A percentile compares a stretch with the other conserved stretches of the same genome.
Evolutionary conservation across 495 filamentous ascomycete genomes (phyloP).

Genomic region (Parachaetomium inaequale): DNA sequence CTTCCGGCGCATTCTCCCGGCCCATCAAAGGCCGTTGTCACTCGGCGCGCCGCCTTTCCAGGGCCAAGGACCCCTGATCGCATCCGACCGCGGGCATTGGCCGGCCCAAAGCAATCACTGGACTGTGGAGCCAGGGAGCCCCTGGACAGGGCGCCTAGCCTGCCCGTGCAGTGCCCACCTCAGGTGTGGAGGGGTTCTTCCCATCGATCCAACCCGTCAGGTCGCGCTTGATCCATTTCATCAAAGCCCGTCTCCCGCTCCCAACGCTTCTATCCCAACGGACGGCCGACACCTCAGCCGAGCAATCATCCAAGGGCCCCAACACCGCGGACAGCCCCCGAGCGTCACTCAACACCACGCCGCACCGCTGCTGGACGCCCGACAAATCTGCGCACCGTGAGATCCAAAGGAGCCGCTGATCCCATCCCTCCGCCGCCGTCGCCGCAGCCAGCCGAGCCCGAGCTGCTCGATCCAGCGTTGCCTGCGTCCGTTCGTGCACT

Average conservation of each 20-base stretch:
- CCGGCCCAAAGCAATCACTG: constrained; percentile 11
- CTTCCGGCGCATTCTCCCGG: neutral
- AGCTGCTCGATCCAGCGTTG: constrained; percentile 9
- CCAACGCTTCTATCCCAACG: neutral
- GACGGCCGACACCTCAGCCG: neutral
- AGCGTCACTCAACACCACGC: neutral
- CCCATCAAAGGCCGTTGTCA: neutral
- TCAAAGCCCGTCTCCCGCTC: constrained; percentile 3
- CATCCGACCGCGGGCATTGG: constrained; percentile 8
- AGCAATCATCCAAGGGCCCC: neutral
- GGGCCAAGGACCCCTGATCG: neutral
- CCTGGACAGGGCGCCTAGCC: constrained; percentile 12
- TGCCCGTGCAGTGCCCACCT: no score
- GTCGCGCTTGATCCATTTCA: constrained; percentile 1
- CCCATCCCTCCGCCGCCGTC: neutral
- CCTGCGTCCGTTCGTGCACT: constrained; percentile 1
- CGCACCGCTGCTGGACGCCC: neutral
- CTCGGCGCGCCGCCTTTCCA: neutral
- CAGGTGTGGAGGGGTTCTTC: neutral
- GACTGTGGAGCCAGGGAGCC: constrained; percentile 1
- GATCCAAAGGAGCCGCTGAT: neutral
- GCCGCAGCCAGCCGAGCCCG: neutral
- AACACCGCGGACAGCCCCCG: neutral
- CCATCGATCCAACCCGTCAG: neutral
- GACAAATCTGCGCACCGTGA: neutral